These are phyloP conservation scores for Cordyceps cicadae DNA, from an alignment of 2,329 filamentous ascomycete species.

Conservation along the genomic window DNA sequence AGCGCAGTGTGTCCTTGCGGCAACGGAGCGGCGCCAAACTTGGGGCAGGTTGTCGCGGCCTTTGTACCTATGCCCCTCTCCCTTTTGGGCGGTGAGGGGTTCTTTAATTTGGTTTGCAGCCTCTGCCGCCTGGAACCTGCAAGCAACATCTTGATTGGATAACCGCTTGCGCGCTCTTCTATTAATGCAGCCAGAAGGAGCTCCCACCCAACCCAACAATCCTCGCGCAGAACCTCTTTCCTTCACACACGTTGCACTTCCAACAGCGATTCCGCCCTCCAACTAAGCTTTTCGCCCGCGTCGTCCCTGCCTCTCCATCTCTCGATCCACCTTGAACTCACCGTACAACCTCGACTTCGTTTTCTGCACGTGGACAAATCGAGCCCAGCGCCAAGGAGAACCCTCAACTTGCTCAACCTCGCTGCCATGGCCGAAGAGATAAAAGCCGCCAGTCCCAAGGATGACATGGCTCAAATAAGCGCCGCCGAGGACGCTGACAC, in stretches of 20 bases:
- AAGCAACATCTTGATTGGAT: slow-evolving; percentile 8
- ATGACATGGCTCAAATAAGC: slow-evolving; percentile 19
- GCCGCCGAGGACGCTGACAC: slow-evolving; percentile 54
- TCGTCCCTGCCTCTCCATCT: background rate
- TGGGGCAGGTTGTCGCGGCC: background rate
- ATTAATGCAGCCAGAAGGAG: slow-evolving; percentile 5
- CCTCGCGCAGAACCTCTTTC: background rate
- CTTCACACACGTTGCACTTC: background rate
- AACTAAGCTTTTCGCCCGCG: background rate
- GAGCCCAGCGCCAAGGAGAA: background rate
- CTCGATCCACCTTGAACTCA: background rate
- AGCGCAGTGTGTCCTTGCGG: background rate
- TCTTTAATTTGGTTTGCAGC: slow-evolving; percentile 7
- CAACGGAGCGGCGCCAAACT: background rate
- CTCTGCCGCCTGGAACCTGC: slow-evolving; percentile 2
- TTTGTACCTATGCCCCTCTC: slow-evolving; percentile 3
- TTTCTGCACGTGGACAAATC: slow-evolving; percentile 2
- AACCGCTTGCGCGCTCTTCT: background rate
- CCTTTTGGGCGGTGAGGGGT: slow-evolving; percentile 12
- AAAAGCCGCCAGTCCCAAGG: slow-evolving; percentile 33
- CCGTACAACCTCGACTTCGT: background rate
- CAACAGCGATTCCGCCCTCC: background rate
- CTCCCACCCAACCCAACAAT: background rate
- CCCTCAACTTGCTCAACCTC: background rate
- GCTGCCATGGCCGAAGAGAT: slow-evolving; percentile 37